These are phyloP conservation scores for Paecilomyces niveus DNA, from an alignment of 2,329 filamentous ascomycete species.

Conservation along the genomic window DNA sequence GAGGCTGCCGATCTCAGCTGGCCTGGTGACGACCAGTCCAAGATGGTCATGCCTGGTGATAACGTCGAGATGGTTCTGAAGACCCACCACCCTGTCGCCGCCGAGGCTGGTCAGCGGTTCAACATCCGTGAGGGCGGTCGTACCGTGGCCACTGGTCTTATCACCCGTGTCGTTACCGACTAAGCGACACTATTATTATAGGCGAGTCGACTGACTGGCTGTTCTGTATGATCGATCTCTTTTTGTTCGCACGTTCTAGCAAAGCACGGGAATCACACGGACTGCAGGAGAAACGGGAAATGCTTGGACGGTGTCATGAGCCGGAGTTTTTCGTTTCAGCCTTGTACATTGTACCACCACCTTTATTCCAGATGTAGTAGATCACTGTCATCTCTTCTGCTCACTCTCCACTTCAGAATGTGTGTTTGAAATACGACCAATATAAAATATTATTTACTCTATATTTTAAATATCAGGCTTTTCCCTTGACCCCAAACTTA, in stretches of 20 bases:
- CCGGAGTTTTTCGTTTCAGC: slow-evolving; percentile 6
- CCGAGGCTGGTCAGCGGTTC: slow-evolving; percentile 91
- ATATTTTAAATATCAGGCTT: background rate
- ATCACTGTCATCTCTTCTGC: background rate
- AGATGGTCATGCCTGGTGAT: slow-evolving; percentile 96
- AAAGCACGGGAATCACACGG: slow-evolving; percentile 29
- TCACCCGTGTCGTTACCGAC: slow-evolving; percentile 61
- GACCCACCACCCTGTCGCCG: slow-evolving; percentile 75
- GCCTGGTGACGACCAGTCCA: slow-evolving; percentile 71
- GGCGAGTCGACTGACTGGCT: slow-evolving; percentile 11
- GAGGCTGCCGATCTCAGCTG: slow-evolving; percentile 71
- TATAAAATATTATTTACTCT: background rate
- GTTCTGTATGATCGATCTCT: slow-evolving; percentile 23
- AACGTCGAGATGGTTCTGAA: slow-evolving; percentile 95
- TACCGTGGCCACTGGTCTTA: slow-evolving; percentile 75
- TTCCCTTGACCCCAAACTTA: background rate
- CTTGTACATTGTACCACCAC: slow-evolving; percentile 1
- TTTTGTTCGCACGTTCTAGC: slow-evolving; percentile 22
- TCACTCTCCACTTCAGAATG: slow-evolving; percentile 5
- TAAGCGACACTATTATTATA: slow-evolving; percentile 12
- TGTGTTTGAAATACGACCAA: slow-evolving; percentile 3
- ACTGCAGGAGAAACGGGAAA: slow-evolving; percentile 4
- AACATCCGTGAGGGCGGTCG: slow-evolving; percentile 96
- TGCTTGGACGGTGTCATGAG: slow-evolving; percentile 6
- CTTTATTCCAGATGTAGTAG: slow-evolving; percentile 2